phyloP scores from a whole-genome alignment of 2,329 filamentous ascomycete species.

The Phoma sp. region DNA sequence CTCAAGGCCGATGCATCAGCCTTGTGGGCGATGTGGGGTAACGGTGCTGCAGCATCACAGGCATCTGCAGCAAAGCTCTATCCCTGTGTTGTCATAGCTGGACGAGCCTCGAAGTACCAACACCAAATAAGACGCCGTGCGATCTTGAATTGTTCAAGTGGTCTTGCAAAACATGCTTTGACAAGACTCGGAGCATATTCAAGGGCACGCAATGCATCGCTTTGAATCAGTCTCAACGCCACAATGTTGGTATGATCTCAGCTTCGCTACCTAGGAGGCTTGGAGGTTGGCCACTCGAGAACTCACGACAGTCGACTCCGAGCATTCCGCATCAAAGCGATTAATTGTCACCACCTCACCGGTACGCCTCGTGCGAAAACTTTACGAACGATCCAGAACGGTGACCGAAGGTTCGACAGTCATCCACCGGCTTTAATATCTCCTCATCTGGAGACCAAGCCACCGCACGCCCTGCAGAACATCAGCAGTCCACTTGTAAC shows the following conservation, averaged over 20 bases:
- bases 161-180: background rate
- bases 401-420: conserved; percentile 7
- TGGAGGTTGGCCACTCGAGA: background rate
- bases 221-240: background rate
- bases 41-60: conserved; percentile 12
- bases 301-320: conserved; percentile 1
- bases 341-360: conserved; percentile 11
- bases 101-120: background rate
- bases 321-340: background rate
- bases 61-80: conserved; percentile 1
- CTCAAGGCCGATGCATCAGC: conserved; percentile 15
- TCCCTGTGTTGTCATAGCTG: background rate
- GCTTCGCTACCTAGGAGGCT: background rate
- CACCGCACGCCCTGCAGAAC: conserved; percentile 11
- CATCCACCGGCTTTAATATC: conserved; percentile 5
- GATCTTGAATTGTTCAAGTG: too few species aligned
- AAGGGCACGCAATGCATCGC: too few species aligned
- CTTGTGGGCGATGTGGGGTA: conserved; percentile 13
- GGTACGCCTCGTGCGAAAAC: conserved; percentile 3
- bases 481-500: conserved; percentile 14
- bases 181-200: too few species aligned
- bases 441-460: conserved; percentile 13
- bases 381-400: conserved; percentile 1
- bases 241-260: background rate
- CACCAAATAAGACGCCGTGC: background rate